Evolutionary conservation across 2,329 filamentous ascomycete species (phyloP).

Genomic region (Camptophora hylomeconis): DNA sequence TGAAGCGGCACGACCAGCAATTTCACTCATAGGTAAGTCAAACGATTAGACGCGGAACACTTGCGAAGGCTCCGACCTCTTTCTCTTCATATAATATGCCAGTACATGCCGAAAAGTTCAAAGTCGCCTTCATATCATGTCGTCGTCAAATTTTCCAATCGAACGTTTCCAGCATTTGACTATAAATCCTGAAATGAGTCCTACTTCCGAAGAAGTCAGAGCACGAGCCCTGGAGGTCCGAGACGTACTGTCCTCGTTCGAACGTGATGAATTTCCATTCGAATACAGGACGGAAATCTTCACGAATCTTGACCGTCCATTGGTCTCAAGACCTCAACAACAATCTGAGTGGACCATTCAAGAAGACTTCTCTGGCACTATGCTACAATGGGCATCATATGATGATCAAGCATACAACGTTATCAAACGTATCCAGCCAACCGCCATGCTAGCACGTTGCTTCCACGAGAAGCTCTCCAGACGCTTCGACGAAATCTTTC

Average conservation of each 20-base stretch:
- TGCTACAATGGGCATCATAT: slow-evolving; percentile 32
- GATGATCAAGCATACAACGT: slow-evolving; percentile 29
- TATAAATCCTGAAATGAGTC: slow-evolving; percentile 3
- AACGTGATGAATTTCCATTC: slow-evolving; percentile 25
- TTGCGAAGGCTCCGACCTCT: neutral
- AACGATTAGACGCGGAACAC: neutral
- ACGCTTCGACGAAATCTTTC: slow-evolving; percentile 26
- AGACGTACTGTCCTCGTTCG: slow-evolving; percentile 35
- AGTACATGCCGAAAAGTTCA: neutral
- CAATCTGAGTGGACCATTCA: slow-evolving; percentile 31
- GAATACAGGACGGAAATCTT: slow-evolving; percentile 29
- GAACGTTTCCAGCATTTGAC: neutral
- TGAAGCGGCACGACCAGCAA: no score
- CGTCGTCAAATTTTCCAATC: neutral
- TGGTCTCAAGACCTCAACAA: slow-evolving; percentile 15
- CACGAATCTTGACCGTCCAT: slow-evolving; percentile 17
- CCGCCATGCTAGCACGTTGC: slow-evolving; percentile 27
- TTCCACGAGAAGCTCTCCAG: slow-evolving; percentile 32
- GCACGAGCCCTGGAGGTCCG: slow-evolving; percentile 13
- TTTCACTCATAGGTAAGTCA: no score
- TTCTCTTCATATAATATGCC: neutral
- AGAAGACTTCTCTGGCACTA: slow-evolving; percentile 31
- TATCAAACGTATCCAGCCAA: slow-evolving; percentile 29
- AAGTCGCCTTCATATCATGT: neutral
- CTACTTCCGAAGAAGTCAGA: slow-evolving; percentile 1